A percentile compares a stretch with the other conserved stretches of the same genome.
Conservation (phyloP, 495 filamentous ascomycete species). For the Letharia columbiana region DNA sequence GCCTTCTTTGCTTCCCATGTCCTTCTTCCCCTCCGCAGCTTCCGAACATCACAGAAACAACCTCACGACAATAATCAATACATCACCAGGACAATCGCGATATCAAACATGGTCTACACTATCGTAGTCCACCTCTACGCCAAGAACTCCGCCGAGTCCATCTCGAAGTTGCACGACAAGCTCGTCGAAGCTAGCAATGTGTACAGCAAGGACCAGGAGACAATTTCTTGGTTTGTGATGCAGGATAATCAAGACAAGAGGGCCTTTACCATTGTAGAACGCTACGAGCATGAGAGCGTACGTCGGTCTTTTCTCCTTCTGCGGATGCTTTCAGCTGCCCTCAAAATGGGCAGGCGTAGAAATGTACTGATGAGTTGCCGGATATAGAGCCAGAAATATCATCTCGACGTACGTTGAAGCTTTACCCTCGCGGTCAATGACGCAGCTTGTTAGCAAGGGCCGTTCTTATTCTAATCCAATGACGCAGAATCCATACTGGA, state of each 20-base stretch:
- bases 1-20: background rate
- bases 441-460: background rate
- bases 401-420: background rate
- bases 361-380: background rate
- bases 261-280: constrained; percentile 62
- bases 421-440: background rate
- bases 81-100: background rate
- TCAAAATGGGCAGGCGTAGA: background rate
- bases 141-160: constrained; percentile 50
- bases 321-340: background rate
- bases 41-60: background rate
- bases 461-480: background rate
- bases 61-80: background rate
- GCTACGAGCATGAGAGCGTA: background rate
- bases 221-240: constrained; percentile 60
- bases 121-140: constrained; percentile 54
- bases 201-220: constrained; percentile 60
- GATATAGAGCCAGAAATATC: constrained; percentile 1
- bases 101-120: constrained; percentile 44
- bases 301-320: background rate
- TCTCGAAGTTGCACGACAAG: constrained; percentile 55
- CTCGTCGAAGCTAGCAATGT: constrained; percentile 56
- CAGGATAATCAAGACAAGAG: constrained; percentile 54
- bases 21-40: background rate
- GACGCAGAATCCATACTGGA: background rate